Conservation (phyloP, 2,329 filamentous ascomycete species). For the Fusarium sp. region DNA sequence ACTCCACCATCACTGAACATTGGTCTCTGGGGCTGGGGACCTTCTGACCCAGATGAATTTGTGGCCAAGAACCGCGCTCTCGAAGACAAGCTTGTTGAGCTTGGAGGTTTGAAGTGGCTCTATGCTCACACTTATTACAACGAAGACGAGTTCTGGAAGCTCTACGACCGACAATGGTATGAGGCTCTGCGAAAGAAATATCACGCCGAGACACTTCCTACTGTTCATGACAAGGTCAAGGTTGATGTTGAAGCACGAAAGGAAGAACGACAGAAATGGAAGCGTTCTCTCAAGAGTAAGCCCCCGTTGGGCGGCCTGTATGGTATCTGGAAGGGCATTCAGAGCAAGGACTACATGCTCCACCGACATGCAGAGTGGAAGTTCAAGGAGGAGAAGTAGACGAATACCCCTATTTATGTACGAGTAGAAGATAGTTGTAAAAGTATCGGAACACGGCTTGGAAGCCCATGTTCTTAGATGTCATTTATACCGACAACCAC, state of each 20-base stretch:
- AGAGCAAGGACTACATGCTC: conserved; percentile 64
- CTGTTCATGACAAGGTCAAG: conserved; percentile 75
- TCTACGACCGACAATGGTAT: conserved; percentile 70
- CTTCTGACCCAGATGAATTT: conserved; percentile 65
- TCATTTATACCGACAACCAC: background rate
- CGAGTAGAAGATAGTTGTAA: conserved; percentile 16
- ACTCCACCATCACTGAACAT: conserved; percentile 64
- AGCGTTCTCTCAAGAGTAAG: conserved; percentile 55
- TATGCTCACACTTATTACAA: conserved; percentile 88
- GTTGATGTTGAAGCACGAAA: conserved; percentile 60
- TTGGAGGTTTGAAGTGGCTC: conserved; percentile 85
- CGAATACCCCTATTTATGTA: conserved; percentile 31
- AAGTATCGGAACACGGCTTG: background rate
- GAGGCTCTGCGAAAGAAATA: conserved; percentile 70
- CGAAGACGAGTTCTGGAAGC: conserved; percentile 74
- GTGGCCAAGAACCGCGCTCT: conserved; percentile 74
- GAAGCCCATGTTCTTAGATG: background rate
- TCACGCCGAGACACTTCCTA: conserved; percentile 68
- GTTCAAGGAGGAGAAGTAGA: conserved; percentile 51
- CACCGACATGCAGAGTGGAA: conserved; percentile 64
- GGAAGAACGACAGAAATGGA: conserved; percentile 49
- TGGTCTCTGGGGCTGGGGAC: conserved; percentile 83
- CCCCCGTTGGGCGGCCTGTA: conserved; percentile 68
- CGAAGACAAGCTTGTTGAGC: conserved; percentile 72
- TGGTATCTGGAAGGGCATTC: conserved; percentile 67